Base-by-base conservation (phyloP, 805 yeast species). In the Brettanomyces anomalus region DNA sequence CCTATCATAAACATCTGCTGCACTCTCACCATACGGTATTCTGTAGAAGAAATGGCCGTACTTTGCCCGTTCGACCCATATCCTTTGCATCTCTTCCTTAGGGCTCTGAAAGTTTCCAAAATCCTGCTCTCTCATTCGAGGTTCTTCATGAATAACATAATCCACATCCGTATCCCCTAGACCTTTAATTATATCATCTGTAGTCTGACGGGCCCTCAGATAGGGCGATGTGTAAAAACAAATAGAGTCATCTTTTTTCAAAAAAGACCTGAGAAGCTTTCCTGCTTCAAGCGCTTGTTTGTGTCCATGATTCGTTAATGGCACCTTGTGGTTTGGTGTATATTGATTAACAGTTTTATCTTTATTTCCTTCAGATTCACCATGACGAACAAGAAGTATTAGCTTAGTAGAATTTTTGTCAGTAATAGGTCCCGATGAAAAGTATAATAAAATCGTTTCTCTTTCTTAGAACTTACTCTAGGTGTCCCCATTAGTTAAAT, bases 1-100 rank as follows among this genome's bases (percentile, higher is more conserved):
- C 39, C 97, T 69, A 61, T 89, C 96, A 61, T 79, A 89, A 8
- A 89, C 96, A 61, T 89, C 97, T 0, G 97, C 97, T 0, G 96
- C 97, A 53, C 93, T 81, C 61, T 89, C 97, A 10, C 97, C 97
- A 54, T 84, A 79, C 4, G 96, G 96, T 26, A 89, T 89, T 43
- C 97, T 64, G 59, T 84, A 89, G 61, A 89, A 89, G 55, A 82
- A 82, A 59, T 81, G 85, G 0, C 97, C 97, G 62, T 89, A 89
- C 47, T 78, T 76, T 0, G 95, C 89, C 38, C 97, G 65, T 53
- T 85, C 95, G 43, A 73, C 72, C 87, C 95, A 82, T 30, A 87
- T 81, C 50, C 71, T 68, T 50, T 81, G 81, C 95, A 88, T 88
- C 49, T 77, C 84, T 43, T 76, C 79, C 1, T 77, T 72, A 0